Conservation (phyloP, 1,139 yeast genomes). For the Scheffersomyces illinoinensis region DNA sequence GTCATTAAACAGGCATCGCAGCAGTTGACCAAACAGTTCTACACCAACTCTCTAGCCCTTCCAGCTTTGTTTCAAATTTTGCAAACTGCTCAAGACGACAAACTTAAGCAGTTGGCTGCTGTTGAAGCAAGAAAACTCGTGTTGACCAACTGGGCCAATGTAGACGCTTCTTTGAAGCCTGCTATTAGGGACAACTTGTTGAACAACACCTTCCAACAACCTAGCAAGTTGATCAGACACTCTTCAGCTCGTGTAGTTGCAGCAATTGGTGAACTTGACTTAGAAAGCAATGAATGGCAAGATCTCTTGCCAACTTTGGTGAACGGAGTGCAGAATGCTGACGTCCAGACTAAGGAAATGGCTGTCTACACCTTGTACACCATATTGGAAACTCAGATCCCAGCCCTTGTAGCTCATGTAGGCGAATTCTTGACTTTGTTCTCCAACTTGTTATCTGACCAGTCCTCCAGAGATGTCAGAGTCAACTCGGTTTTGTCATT, state of each 20-base stretch:
- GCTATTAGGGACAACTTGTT: conserved; percentile 69
- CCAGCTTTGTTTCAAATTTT: conserved; percentile 83
- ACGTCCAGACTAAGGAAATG: conserved; percentile 73
- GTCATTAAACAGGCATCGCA: conserved; percentile 83
- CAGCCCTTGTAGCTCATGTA: conserved; percentile 62
- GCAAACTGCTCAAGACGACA: conserved; percentile 62
- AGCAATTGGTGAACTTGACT: conserved; percentile 77
- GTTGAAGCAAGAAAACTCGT: conserved; percentile 92
- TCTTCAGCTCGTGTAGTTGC: conserved; percentile 88
- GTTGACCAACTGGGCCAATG: conserved; percentile 65
- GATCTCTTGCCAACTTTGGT: conserved; percentile 73
- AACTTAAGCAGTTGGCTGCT: conserved; percentile 83
- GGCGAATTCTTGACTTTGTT: conserved; percentile 72
- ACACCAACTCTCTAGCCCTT: conserved; percentile 67
- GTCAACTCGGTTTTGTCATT: conserved; percentile 82
- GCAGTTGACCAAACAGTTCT: conserved; percentile 72
- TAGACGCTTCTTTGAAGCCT: conserved; percentile 55
- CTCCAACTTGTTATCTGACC: conserved; percentile 65
- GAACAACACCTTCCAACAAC: conserved; percentile 59
- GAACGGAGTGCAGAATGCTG: conserved; percentile 63
- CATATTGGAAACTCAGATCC: conserved; percentile 72
- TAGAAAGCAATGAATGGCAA: conserved; percentile 70
- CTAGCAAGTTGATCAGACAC: conserved; percentile 74
- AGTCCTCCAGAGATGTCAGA: conserved; percentile 69
- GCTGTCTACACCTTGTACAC: conserved; percentile 80